Evolutionary conservation across 2,329 filamentous ascomycete species (phyloP).

Genomic region (Colletotrichum caudatum): DNA sequence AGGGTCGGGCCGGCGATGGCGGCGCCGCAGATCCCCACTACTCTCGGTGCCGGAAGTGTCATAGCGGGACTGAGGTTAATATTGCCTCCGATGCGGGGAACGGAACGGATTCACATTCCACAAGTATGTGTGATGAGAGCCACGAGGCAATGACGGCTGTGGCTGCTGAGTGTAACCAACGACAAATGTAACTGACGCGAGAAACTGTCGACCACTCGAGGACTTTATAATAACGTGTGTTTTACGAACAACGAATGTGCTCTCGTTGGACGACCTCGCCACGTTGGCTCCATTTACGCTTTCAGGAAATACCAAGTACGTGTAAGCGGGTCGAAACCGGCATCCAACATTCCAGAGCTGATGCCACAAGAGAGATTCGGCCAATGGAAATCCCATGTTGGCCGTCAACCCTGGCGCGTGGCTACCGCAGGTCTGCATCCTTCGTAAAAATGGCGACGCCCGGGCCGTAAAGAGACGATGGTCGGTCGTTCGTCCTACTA

Average conservation of each 20-base stretch:
- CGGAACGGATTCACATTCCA: background rate
- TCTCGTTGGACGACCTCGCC: background rate
- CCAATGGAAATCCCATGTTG: background rate
- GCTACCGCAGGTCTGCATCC: background rate
- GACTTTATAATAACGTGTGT: background rate
- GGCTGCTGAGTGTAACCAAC: background rate
- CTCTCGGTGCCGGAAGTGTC: constrained; percentile 20
- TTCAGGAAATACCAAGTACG: background rate
- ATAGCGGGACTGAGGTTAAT: background rate
- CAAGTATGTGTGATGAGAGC: background rate
- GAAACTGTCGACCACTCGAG: background rate
- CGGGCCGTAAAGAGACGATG: background rate
- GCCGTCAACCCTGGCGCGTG: background rate
- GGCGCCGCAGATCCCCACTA: constrained; percentile 39
- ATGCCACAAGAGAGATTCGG: background rate
- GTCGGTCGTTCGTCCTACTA: background rate
- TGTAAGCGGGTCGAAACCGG: background rate
- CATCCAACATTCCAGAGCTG: background rate
- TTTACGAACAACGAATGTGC: background rate
- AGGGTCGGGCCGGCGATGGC: constrained; percentile 36
- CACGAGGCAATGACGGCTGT: background rate
- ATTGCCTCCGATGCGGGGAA: background rate
- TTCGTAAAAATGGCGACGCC: background rate
- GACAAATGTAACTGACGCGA: background rate
- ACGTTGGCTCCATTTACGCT: background rate